These are phyloP conservation scores for Sutorius australiensis DNA, from an alignment of 768 basidiomycete species.

Conservation along the genomic window DNA sequence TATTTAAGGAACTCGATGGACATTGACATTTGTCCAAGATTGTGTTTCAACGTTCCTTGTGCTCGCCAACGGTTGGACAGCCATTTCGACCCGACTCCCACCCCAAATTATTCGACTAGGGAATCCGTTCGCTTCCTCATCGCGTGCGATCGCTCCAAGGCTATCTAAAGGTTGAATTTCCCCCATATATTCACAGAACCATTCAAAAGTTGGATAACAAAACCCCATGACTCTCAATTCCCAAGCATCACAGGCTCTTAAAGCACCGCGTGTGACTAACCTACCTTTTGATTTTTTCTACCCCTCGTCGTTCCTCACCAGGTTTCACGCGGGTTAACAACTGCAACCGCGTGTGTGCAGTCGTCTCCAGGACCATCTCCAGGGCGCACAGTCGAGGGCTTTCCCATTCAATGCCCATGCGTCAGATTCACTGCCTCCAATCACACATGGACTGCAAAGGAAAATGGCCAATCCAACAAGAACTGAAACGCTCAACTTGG, in stretches of 20 bases:
- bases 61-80: background rate
- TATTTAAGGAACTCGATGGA: background rate
- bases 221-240: background rate
- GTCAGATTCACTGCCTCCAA: background rate
- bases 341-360: background rate
- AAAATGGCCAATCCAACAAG: background rate
- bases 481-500: background rate
- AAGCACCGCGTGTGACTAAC: background rate
- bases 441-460: background rate
- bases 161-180: slow-evolving; percentile 8
- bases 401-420: background rate
- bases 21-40: background rate
- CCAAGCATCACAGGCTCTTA: slow-evolving; percentile 3
- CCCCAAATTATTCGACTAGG: background rate
- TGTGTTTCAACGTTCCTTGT: background rate
- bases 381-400: background rate
- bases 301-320: background rate
- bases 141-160: slow-evolving; percentile 10
- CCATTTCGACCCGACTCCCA: slow-evolving; percentile 1
- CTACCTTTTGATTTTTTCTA: background rate
- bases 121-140: slow-evolving; percentile 1
- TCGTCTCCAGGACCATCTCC: slow-evolving; percentile 7
- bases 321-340: background rate
- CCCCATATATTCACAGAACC: background rate
- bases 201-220: background rate